Evolutionary conservation across 257 asterid species (phyloP).

Genomic region (Solanum okadae): DNA sequence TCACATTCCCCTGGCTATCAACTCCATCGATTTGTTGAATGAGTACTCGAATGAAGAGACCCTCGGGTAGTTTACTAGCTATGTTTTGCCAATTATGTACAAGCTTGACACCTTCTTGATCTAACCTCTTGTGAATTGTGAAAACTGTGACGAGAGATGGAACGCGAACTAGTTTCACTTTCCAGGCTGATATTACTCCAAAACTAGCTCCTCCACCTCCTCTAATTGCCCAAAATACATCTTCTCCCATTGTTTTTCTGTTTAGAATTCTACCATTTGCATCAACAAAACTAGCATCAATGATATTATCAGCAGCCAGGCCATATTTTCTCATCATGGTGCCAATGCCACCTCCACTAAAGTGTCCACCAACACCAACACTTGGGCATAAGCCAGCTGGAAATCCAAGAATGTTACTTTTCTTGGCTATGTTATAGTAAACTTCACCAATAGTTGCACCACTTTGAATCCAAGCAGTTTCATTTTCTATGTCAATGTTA

Average conservation of each 20-base stretch:
- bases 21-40: constrained; percentile 1
- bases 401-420: constrained; percentile 10
- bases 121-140: constrained; percentile 3
- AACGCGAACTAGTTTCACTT: constrained; percentile 10
- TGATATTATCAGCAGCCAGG: constrained; percentile 12
- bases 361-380: constrained; percentile 26
- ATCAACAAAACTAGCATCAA: constrained; percentile 13
- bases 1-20: background rate
- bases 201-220: constrained; percentile 27
- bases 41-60: constrained; percentile 5
- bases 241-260: constrained; percentile 9
- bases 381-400: constrained; percentile 22
- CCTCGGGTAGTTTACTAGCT: constrained; percentile 2
- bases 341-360: constrained; percentile 33
- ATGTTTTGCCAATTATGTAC: constrained; percentile 11
- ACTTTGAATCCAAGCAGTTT: constrained; percentile 20
- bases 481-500: constrained; percentile 2
- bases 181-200: constrained; percentile 15
- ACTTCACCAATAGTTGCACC: constrained; percentile 25
- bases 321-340: constrained; percentile 20
- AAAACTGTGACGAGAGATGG: constrained; percentile 9
- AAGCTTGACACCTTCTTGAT: background rate
- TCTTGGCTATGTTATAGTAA: constrained; percentile 8
- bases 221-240: constrained; percentile 25
- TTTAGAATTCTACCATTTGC: constrained; percentile 6